These are phyloP conservation scores for Rubroshorea leprosula DNA, from an alignment of 345 rosid species.

Conservation along the genomic window DNA sequence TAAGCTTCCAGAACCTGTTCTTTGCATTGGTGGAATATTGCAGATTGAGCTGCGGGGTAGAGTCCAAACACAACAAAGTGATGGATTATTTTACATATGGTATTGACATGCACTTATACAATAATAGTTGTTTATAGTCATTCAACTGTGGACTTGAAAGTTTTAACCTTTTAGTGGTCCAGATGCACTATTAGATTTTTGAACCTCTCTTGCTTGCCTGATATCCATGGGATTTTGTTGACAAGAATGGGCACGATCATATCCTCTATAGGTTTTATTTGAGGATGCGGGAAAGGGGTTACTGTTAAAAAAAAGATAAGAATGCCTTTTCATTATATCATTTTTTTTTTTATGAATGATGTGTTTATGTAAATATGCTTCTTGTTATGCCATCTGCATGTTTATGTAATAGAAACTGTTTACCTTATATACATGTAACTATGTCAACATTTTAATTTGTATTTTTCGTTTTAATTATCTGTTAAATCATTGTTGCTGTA, in stretches of 20 bases:
- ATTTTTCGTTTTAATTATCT: background rate
- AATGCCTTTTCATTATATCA: background rate
- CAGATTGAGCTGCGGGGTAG: conserved; percentile 81
- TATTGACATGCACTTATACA: conserved; percentile 16
- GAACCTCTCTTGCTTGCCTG: background rate
- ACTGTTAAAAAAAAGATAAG: background rate
- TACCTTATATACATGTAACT: too few species aligned
- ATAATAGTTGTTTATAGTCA: background rate
- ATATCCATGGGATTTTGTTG: too few species aligned
- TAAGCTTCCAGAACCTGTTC: conserved; percentile 79
- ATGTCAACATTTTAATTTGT: too few species aligned
- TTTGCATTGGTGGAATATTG: conserved; percentile 80
- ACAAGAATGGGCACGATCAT: too few species aligned
- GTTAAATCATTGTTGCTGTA: background rate
- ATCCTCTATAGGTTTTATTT: too few species aligned
- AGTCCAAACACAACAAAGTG: conserved; percentile 77
- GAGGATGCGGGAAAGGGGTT: background rate
- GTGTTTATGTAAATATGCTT: background rate
- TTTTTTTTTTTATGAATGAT: too few species aligned
- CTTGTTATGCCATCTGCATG: background rate
- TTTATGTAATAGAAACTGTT: background rate
- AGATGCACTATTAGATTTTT: background rate
- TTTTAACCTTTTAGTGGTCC: background rate
- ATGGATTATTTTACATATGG: conserved; percentile 85
- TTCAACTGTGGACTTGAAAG: background rate